phyloP scores from a whole-genome alignment of 2,329 filamentous ascomycete species.

The Acrocalymma vagum region DNA sequence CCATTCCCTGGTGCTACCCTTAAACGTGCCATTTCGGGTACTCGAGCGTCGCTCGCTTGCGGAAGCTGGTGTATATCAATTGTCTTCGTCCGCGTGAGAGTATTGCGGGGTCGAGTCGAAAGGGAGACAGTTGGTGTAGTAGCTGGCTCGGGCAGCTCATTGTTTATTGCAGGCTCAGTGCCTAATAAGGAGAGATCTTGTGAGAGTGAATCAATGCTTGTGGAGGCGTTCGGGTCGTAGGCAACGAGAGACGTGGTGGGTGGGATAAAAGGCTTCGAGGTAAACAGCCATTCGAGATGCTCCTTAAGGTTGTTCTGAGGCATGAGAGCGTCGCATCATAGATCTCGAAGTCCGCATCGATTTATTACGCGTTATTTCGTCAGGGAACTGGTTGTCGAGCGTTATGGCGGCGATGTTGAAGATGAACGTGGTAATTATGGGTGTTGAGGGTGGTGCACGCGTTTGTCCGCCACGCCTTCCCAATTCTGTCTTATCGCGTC shows the following conservation, averaged over 20 bases:
- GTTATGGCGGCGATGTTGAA: conserved; percentile 31
- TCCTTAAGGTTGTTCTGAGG: conserved; percentile 58
- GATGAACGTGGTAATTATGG: conserved; percentile 15
- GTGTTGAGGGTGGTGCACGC: conserved; percentile 29
- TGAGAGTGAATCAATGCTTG: conserved; percentile 29
- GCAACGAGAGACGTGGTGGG: conserved; percentile 34
- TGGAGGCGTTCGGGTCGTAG: conserved; percentile 36
- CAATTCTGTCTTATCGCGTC: conserved; percentile 24
- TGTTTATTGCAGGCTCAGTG: conserved; percentile 19
- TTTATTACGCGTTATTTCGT: conserved; percentile 30
- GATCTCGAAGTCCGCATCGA: conserved; percentile 23
- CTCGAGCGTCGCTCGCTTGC: conserved; percentile 2
- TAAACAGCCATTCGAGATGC: conserved; percentile 59
- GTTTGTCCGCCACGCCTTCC: conserved; percentile 25
- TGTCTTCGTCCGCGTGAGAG: conserved; percentile 27
- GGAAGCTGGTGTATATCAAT: conserved; percentile 35
- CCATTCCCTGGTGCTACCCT: conserved; percentile 53
- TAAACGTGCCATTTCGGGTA: conserved; percentile 55
- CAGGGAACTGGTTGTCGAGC: conserved; percentile 10
- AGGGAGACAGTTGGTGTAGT: conserved; percentile 19
- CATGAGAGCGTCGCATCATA: conserved; percentile 50
- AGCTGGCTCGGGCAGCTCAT: conserved; percentile 29
- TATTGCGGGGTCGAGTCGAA: conserved; percentile 25
- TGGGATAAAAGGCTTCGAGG: conserved; percentile 56
- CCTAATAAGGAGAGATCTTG: conserved; percentile 18